These are phyloP conservation scores for Paraconiothyrium sp. DNA, from an alignment of 2,329 filamentous ascomycete species.

Conservation along the genomic window DNA sequence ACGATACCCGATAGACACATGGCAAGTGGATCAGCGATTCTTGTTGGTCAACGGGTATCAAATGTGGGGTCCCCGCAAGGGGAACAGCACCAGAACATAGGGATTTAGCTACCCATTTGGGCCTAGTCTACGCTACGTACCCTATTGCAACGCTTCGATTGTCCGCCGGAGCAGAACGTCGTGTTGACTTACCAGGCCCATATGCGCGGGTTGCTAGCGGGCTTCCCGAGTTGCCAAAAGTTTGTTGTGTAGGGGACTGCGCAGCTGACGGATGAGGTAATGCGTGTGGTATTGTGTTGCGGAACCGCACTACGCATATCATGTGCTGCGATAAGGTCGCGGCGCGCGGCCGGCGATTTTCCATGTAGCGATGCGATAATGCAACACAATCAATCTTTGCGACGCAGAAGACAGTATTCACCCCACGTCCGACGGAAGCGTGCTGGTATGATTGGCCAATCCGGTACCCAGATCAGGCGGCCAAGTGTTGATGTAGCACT, in stretches of 20 bases:
- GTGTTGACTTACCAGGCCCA: neutral
- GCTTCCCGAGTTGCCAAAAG: slow-evolving; percentile 3
- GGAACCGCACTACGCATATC: slow-evolving; percentile 6
- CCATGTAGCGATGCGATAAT: slow-evolving; percentile 4
- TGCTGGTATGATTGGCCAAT: slow-evolving; percentile 73
- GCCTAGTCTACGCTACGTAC: slow-evolving; percentile 14
- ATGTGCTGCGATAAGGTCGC: neutral
- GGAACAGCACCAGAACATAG: slow-evolving; percentile 4
- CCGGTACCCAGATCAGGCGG: slow-evolving; percentile 83
- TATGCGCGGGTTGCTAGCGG: slow-evolving; percentile 16
- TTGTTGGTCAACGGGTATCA: slow-evolving; percentile 8
- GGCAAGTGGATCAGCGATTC: slow-evolving; percentile 4
- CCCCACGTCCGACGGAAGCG: slow-evolving; percentile 82
- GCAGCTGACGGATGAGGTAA: slow-evolving; percentile 10
- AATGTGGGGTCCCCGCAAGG: slow-evolving; percentile 16
- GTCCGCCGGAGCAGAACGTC: slow-evolving; percentile 3
- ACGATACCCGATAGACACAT: slow-evolving; percentile 8
- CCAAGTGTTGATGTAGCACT: slow-evolving; percentile 76
- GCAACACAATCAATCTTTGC: slow-evolving; percentile 36
- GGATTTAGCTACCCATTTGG: slow-evolving; percentile 12
- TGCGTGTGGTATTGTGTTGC: slow-evolving; percentile 1
- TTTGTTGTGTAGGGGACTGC: neutral
- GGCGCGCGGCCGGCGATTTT: neutral
- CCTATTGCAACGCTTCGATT: slow-evolving; percentile 7
- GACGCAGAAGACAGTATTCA: slow-evolving; percentile 82